Base-by-base conservation (phyloP, 345 rosid species). In the Acer yangbiense region DNA sequence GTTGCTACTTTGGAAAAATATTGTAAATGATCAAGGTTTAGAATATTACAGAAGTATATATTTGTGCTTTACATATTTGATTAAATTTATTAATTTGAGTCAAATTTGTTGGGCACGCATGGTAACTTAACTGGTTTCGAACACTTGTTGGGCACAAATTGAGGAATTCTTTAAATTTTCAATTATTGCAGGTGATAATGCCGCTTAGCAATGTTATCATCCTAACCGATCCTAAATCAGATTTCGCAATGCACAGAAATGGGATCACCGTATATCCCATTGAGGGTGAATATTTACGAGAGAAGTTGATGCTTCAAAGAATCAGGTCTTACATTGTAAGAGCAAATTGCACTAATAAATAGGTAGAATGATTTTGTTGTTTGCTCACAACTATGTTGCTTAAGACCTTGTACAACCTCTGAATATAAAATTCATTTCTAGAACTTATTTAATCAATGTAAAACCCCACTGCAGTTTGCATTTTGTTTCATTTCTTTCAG, bases 291-390 rank as follows among this genome's bases (percentile, higher is more conserved):
- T 96, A 94, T 82, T 88, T 95, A 17, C 88, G 94, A 57, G 90
- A 88, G 76, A 92, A 88, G 87, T 84, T 96, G 93, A 96, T 96
- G 99, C 95, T 92, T 82, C 99, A 96, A 82, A 90, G 97, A 87
- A 92, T 94, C 94, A 94, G 86, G 85, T 94, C 99, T 87, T 96
- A 96, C 95, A 94, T 92, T 87, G 97, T 96, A 92, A 94, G 98
- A 85, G 95, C 91, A 81, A 68, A 83, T 82, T 68, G 52, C 83
- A 84, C 82, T 85, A 72, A 81, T 83, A 73, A 50, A 81, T 91
- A 88, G 94, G 94, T 91, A 89, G 91, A 86, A 79, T 39, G 8
- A 17, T 66, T 72, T 74, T 46, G 10, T 63, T 64, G 44, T 63
- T 6, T 17, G 20, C 41, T 63, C 21, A 44, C 44, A 25, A 7